Evolutionary conservation across 2,329 filamentous ascomycete species (phyloP).

Genomic region (Cladobotryum protrusum): DNA sequence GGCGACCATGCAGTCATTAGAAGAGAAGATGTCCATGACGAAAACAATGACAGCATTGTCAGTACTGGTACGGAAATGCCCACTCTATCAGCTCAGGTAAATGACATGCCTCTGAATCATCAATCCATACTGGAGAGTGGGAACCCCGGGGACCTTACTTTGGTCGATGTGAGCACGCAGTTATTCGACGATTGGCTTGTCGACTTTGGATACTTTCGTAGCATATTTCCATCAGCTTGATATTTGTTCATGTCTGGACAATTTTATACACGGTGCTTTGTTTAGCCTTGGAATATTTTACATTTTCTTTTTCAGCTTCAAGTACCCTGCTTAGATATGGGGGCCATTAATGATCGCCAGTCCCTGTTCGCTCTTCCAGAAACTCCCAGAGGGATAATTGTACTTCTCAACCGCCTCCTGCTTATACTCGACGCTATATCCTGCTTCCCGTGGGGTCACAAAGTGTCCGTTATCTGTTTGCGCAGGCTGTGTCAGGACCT

Average conservation of each 20-base stretch:
- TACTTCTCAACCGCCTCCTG: slow-evolving; percentile 8
- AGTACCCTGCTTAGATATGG: background rate
- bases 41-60: no score
- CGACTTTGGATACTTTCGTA: slow-evolving; percentile 10
- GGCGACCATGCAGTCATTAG: no score
- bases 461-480: slow-evolving; percentile 13
- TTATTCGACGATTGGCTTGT: slow-evolving; percentile 12
- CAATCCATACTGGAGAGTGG: no score
- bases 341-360: slow-evolving; percentile 12
- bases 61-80: no score
- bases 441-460: slow-evolving; percentile 10
- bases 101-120: background rate
- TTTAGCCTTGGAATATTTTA: no score
- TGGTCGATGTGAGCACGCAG: slow-evolving; percentile 3
- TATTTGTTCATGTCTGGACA: no score
- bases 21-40: no score
- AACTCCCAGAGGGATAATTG: slow-evolving; percentile 9
- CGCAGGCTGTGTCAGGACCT: slow-evolving; percentile 5
- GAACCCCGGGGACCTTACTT: background rate
- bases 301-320: background rate
- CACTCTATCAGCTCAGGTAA: no score
- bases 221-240: slow-evolving; percentile 10
- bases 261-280: no score
- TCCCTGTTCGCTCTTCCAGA: slow-evolving; percentile 12
- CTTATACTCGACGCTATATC: slow-evolving; percentile 13